Evolutionary conservation across 345 rosid species (phyloP).

Genomic region (Eucalyptus cloeziana): DNA sequence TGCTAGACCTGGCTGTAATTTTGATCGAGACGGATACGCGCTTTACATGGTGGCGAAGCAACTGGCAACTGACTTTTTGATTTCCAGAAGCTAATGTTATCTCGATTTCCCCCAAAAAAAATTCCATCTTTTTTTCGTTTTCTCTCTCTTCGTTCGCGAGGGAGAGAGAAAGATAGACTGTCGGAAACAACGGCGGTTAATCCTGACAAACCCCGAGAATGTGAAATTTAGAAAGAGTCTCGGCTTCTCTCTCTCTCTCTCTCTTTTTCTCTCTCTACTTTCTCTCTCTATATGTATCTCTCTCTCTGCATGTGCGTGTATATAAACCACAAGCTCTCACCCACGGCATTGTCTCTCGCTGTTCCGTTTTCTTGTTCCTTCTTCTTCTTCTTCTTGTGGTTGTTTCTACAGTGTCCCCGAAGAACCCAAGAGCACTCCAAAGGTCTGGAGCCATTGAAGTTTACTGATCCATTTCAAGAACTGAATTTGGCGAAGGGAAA

Average conservation of each 20-base stretch:
- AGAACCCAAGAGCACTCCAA: background rate
- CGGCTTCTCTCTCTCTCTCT: background rate
- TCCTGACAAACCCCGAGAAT: background rate
- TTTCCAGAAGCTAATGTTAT: background rate
- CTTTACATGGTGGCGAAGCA: background rate
- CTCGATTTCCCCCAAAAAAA: background rate
- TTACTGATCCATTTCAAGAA: background rate
- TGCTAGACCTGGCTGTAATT: background rate
- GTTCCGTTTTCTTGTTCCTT: background rate
- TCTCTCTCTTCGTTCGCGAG: background rate
- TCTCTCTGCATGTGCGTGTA: background rate
- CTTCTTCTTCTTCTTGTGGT: background rate
- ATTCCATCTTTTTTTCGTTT: background rate
- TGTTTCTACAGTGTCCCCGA: background rate
- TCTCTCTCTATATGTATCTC: background rate
- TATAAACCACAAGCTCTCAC: background rate
- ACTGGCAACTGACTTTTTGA: background rate
- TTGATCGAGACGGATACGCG: background rate
- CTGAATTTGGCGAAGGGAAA: background rate
- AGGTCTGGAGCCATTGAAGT: background rate
- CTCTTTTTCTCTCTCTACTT: background rate
- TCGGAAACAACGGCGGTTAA: background rate
- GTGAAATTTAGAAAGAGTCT: background rate
- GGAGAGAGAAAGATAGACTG: background rate
- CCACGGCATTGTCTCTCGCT: background rate